Conservation (phyloP, 192 early-diverging fungal genomes). For the Linnemannia schmuckeri region DNA sequence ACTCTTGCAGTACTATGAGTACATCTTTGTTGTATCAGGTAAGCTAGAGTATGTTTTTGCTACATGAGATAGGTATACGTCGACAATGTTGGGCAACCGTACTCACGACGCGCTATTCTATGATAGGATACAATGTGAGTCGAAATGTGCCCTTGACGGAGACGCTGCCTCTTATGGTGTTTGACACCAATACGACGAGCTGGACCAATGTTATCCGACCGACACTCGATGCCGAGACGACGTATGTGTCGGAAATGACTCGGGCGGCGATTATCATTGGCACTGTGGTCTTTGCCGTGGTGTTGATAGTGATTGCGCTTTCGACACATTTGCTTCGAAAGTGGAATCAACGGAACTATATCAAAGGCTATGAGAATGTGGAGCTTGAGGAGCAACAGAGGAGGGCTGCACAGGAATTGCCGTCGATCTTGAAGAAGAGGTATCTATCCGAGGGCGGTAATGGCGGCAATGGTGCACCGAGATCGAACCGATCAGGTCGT, state of each 20-base stretch:
- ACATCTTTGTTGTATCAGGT: constrained; percentile 46
- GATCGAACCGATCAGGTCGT: not conserved
- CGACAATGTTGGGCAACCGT: too few species aligned
- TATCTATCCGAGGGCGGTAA: constrained; percentile 15
- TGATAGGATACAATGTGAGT: constrained; percentile 31
- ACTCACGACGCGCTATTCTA: not conserved
- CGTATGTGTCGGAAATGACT: constrained; percentile 32
- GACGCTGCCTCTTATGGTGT: constrained; percentile 37
- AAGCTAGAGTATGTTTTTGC: not conserved
- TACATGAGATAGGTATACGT: too few species aligned
- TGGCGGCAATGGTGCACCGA: not conserved
- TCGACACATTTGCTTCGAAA: constrained; percentile 41
- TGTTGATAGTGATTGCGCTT: constrained; percentile 24
- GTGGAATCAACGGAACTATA: constrained; percentile 49
- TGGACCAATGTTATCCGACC: constrained; percentile 47
- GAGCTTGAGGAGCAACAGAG: constrained; percentile 35
- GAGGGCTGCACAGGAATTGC: constrained; percentile 17
- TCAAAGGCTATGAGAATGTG: constrained; percentile 36
- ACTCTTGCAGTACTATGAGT: constrained; percentile 44
- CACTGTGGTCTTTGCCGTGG: constrained; percentile 21
- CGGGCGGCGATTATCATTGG: constrained; percentile 38
- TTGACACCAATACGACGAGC: constrained; percentile 25
- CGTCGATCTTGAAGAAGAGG: constrained; percentile 50
- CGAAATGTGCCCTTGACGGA: constrained; percentile 27
- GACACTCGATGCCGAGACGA: constrained; percentile 25